phyloP scores from a whole-genome alignment of 2,329 filamentous ascomycete species.

The Sphaerulina musiva region DNA sequence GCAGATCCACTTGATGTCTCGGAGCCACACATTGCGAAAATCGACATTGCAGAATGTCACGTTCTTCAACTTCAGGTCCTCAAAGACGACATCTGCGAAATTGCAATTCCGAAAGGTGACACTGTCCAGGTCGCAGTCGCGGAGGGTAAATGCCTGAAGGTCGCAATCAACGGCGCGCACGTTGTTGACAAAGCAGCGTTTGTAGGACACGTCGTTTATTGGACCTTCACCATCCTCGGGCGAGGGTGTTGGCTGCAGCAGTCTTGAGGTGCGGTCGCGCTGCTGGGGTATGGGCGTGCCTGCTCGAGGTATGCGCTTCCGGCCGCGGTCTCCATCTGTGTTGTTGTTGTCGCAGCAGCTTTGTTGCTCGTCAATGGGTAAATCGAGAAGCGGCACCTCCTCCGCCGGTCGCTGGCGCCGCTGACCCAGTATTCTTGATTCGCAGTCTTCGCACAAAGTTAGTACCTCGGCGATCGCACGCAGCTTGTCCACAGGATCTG shows the following conservation, averaged over 20 bases:
- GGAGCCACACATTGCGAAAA: conserved; percentile 6
- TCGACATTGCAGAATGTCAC: conserved; percentile 8
- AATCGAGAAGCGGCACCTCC: conserved; percentile 3
- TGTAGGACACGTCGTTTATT: conserved; percentile 7
- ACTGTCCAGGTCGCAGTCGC: conserved; percentile 1
- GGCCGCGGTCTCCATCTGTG: not conserved
- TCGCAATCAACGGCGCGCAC: conserved; percentile 6
- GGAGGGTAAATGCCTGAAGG: conserved; percentile 8
- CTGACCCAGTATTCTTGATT: conserved; percentile 2
- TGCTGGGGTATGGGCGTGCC: not conserved
- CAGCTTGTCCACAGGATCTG: conserved; percentile 2
- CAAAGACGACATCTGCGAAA: conserved; percentile 10
- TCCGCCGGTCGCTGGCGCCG: not conserved
- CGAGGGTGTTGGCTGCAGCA: not conserved
- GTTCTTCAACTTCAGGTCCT: conserved; percentile 11
- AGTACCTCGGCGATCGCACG: conserved; percentile 1
- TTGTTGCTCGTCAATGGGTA: not conserved
- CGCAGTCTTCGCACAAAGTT: conserved; percentile 4
- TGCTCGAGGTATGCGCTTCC: not conserved
- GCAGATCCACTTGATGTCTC: conserved; percentile 4
- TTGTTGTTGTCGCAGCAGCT: not conserved
- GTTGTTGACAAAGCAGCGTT: conserved; percentile 6
- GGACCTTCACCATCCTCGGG: not conserved
- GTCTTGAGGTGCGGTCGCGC: not conserved
- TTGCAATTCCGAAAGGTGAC: conserved; percentile 8